Evolutionary conservation across 1,284 basidiomycete genomes (phyloP).

Genomic region (Ustilago loliicola): DNA sequence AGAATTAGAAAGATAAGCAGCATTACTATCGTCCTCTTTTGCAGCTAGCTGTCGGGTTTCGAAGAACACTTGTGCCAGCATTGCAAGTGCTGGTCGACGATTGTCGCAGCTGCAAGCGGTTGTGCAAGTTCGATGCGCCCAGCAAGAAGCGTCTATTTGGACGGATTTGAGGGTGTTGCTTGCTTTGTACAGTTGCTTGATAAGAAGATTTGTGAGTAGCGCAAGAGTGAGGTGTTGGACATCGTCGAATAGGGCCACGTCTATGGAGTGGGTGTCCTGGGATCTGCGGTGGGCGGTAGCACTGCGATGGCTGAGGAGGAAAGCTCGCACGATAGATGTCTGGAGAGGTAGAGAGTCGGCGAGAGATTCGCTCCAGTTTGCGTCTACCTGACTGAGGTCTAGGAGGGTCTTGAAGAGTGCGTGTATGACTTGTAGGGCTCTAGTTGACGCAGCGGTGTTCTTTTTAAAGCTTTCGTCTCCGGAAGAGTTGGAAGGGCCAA

Average conservation of each 20-base stretch:
- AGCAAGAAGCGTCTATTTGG: constrained; percentile 22
- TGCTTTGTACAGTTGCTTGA: constrained; percentile 48
- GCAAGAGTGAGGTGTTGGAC: constrained; percentile 51
- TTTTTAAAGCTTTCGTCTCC: not conserved
- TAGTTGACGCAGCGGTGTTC: constrained; percentile 4
- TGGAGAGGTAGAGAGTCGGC: constrained; percentile 28
- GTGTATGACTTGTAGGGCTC: constrained; percentile 40
- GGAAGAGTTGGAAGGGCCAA: constrained; percentile 3
- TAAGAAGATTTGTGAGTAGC: constrained; percentile 44
- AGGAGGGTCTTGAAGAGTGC: constrained; percentile 45
- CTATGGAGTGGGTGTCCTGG: not conserved
- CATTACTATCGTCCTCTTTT: constrained; percentile 33
- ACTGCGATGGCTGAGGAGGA: constrained; percentile 30
- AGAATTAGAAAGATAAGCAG: constrained; percentile 53
- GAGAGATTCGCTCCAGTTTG: constrained; percentile 44
- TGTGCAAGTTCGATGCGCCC: constrained; percentile 24
- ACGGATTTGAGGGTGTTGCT: constrained; percentile 25
- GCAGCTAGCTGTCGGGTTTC: constrained; percentile 29
- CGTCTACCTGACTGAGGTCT: constrained; percentile 50
- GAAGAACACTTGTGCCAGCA: constrained; percentile 38
- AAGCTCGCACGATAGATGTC: constrained; percentile 24
- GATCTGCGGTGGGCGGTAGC: constrained; percentile 8
- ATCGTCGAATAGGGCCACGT: constrained; percentile 33
- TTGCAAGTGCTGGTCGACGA: constrained; percentile 13
- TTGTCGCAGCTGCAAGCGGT: constrained; percentile 24